A percentile compares a stretch with the other conserved stretches of the same genome.
These are phyloP conservation scores for Beta corolliflora DNA, from an alignment of 179 eudicot genomes.

Conservation along the genomic window DNA sequence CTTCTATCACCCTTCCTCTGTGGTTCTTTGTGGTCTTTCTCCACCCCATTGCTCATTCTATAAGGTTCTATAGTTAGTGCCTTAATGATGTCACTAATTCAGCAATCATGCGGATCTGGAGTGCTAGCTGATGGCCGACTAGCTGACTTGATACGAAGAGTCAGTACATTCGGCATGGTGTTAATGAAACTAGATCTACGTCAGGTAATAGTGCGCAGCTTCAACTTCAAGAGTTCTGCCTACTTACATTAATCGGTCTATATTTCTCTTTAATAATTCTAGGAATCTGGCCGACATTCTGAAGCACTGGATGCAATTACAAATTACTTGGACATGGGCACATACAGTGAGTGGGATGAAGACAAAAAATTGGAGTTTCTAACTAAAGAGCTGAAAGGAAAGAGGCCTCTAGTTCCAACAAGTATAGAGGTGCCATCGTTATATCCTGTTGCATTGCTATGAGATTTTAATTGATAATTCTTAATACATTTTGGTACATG, in stretches of 20 bases:
- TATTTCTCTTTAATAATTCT: conserved; percentile 16
- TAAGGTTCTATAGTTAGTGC: neutral
- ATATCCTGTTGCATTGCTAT: neutral
- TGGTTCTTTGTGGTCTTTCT: neutral
- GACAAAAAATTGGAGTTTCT: conserved; percentile 73
- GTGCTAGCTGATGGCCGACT: conserved; percentile 95
- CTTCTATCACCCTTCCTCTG: neutral
- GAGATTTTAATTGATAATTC: neutral
- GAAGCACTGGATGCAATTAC: conserved; percentile 87
- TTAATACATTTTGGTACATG: conserved; percentile 1
- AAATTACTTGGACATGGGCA: conserved; percentile 73
- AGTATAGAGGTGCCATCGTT: conserved; percentile 57
- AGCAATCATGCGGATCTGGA: conserved; percentile 89
- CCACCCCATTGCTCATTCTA: neutral
- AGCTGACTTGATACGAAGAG: conserved; percentile 83
- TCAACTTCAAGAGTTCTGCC: neutral
- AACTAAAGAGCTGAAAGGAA: conserved; percentile 79
- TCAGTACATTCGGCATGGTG: conserved; percentile 83
- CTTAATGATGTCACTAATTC: conserved; percentile 23
- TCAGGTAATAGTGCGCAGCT: conserved; percentile 54
- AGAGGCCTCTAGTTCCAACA: conserved; percentile 81
- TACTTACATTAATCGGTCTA: conserved; percentile 7
- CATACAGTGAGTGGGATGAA: conserved; percentile 86
- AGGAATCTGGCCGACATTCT: conserved; percentile 89
- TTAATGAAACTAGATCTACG: conserved; percentile 93